Base-by-base conservation (phyloP, 2,329 filamentous ascomycete species). In the Hypocrella siamensis region DNA sequence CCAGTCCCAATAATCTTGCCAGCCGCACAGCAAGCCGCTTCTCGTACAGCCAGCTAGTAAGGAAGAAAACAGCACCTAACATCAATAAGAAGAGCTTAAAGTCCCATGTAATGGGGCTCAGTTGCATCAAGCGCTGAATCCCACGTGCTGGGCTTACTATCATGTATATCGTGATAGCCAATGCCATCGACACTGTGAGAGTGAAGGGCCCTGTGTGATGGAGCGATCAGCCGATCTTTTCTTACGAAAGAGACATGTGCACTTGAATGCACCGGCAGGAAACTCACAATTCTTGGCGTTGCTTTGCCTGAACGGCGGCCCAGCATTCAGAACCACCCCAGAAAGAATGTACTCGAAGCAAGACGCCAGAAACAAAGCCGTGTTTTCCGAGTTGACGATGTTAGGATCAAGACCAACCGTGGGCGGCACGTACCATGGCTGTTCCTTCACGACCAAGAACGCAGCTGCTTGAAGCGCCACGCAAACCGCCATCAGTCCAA, bases 331-430 rank as follows among this genome's bases (percentile, higher is more conserved):
- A 1, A 96, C 79, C 25, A 96, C 67, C 4, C 83, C 90, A 0
- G 84, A 81, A 16, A 94, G 65, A 24, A 93, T 92, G 53, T 98
- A 98, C 51, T 96, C 86, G 47, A 86, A 96, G 52, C 85, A 94
- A 2, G 81, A 92, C 5, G 86, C 64, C 19, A 96, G 58, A 60
- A 98, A 98, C 2, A 98, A 61, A 0, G 80, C 75, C 0, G 88
- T 93, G 46, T 98, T 96, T 46, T 96, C 81, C 8, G 84, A 93
- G 53, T 96, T 96, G 45, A 79, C 68, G 32, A 86, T 79, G 48
- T 90, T 93, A 17, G 80, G 79, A 47, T 90, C 70, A 17, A 69
- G 71, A 46, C 85, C 70, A 17, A 93, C 51, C 34, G 75, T 65
- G 0, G 90, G 90, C 12, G 86, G 83, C 32, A 79, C 73, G 49